These are phyloP conservation scores for Moringa oleifera DNA, from an alignment of 345 rosid genomes.

Conservation along the genomic window DNA sequence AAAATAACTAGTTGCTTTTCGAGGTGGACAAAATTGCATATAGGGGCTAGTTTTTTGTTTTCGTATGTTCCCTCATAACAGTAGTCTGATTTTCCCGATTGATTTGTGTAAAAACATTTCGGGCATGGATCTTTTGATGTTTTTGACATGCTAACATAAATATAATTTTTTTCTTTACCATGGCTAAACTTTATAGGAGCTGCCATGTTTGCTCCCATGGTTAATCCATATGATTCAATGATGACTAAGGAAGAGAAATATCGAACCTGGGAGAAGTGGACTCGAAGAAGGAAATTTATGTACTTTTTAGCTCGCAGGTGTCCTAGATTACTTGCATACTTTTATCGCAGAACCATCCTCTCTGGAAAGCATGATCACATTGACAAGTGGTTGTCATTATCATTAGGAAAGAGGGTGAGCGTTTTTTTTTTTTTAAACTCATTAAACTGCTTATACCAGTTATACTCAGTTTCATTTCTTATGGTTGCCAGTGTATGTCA, in stretches of 20 bases:
- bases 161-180: not conserved
- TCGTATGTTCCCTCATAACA: too few relatives aligned
- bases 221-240: slow-evolving; percentile 56
- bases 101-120: too few relatives aligned
- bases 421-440: slow-evolving; percentile 3
- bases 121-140: too few relatives aligned
- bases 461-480: too few relatives aligned
- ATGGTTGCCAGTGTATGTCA: not conserved
- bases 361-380: slow-evolving; percentile 64
- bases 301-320: slow-evolving; percentile 55
- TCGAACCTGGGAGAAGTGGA: slow-evolving; percentile 56
- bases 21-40: too few relatives aligned
- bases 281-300: slow-evolving; percentile 48
- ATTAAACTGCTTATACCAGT: not conserved
- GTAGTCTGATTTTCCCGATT: too few relatives aligned
- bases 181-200: slow-evolving; percentile 42
- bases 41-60: too few relatives aligned
- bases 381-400: slow-evolving; percentile 58
- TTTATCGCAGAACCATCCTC: slow-evolving; percentile 44
- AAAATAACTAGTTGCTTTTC: too few relatives aligned
- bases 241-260: slow-evolving; percentile 50
- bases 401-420: slow-evolving; percentile 54
- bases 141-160: not conserved
- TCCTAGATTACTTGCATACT: slow-evolving; percentile 45
- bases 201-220: slow-evolving; percentile 66